phyloP scores from a whole-genome alignment of 805 yeast genomes.

The Kregervanrija delftensis region DNA sequence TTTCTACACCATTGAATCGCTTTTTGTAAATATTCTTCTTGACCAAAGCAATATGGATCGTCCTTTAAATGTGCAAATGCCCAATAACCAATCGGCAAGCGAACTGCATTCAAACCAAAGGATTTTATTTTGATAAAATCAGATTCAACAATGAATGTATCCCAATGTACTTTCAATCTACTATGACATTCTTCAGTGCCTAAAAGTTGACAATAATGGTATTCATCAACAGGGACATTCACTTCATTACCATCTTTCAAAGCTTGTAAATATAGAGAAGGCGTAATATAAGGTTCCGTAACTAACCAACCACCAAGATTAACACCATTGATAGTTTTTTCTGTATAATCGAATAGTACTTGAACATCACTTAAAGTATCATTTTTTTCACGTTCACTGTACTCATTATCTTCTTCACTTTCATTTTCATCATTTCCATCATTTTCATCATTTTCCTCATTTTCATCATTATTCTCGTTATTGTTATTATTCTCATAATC shows the following conservation, averaged over 20 bases:
- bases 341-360: slow-evolving; percentile 15
- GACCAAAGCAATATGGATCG: slow-evolving; percentile 66
- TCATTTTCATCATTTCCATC: slow-evolving; percentile 3
- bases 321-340: slow-evolving; percentile 34
- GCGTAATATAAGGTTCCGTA: slow-evolving; percentile 65
- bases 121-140: slow-evolving; percentile 47
- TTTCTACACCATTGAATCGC: slow-evolving; percentile 64
- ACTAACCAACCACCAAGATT: slow-evolving; percentile 70
- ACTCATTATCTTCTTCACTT: slow-evolving; percentile 1
- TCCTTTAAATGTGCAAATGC: slow-evolving; percentile 45
- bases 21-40: slow-evolving; percentile 53
- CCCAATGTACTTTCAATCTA: slow-evolving; percentile 48
- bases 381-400: slow-evolving; percentile 2
- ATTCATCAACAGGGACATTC: slow-evolving; percentile 55
- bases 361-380: neutral
- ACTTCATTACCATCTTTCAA: slow-evolving; percentile 6
- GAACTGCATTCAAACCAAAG: slow-evolving; percentile 60
- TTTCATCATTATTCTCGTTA: too few relatives aligned
- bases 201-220: slow-evolving; percentile 39
- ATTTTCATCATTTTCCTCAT: slow-evolving; percentile 3
- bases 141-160: slow-evolving; percentile 48
- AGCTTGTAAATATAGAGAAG: slow-evolving; percentile 43
- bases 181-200: slow-evolving; percentile 40
- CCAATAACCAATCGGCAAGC: slow-evolving; percentile 82
- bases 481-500: too few relatives aligned